Evolutionary conservation across 1,284 basidiomycete species (phyloP), one percentile per base, ranked within the genome.

Genomic region (Sanghuangporus weigelae): DNA sequence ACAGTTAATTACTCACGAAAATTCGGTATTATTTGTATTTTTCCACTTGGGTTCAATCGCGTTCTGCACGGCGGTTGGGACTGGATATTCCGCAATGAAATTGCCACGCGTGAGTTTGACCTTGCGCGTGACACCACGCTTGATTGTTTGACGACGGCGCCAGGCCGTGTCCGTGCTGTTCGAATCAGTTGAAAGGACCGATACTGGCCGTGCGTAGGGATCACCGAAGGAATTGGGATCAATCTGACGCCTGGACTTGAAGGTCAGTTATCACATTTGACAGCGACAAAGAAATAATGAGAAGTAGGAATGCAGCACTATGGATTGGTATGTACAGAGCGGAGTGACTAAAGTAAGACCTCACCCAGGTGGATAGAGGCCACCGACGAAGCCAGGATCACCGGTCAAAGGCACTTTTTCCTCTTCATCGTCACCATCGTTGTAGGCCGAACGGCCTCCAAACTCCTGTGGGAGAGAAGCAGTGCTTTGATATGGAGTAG

Each of bases 81-180:
- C 95, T n/a, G 87, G 81, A 72, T 95, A 94, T 72, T 96, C 94
- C 49, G 87, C 83, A 72, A 96, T 90, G 77, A 95, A 96, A 71
- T 96, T 93, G 64, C 94, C 94, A 60, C 92, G 82, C 1, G 93
- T 96, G 68, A 98, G 87, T 75, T 94, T 93, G 77, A 98, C 90
- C 73, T 92, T 93, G 68, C 92, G 92, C n/a, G 92, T 94, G 14
- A 93, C 90, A 69, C 92, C 93, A 62, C 93, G 90, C 73, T 92
- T 92, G 76, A 94, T 92, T n/a, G 92, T 94, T 74, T 96, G 93
- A 59, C 93, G 86, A 62, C 90, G 85, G 70, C 90, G 81, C 91
- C 91, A 92, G n/a, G 86, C 87, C 57, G 80, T 84, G 64, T 92
- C 88, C 42, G 81, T 83, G 57, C 87, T 87, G 63, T 77, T 82